Percentiles rank a stretch among this genome's conserved stretches.
phyloP scores from a whole-genome alignment of 139 green algal species.

The Nannochloris sp. region DNA sequence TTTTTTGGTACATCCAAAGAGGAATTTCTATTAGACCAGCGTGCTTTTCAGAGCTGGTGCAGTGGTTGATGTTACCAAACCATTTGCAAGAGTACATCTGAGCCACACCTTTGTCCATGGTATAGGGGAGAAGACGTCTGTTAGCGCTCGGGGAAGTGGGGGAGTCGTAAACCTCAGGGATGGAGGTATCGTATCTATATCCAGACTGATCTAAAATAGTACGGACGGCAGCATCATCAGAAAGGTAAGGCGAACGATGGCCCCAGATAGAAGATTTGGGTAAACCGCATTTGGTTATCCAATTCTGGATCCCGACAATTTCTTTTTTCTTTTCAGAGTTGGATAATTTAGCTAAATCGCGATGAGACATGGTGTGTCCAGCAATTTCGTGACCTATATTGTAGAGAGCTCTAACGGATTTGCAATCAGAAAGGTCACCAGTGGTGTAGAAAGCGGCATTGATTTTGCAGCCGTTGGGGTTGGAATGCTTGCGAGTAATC shows the following conservation, averaged over 20 bases:
- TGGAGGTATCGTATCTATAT: constrained; percentile 15
- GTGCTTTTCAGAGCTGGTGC: background rate
- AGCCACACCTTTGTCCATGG: constrained; percentile 1
- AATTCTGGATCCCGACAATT: background rate
- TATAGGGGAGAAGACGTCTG: background rate
- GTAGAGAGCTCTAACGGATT: background rate
- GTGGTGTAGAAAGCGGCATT: constrained; percentile 14
- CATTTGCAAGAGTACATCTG: constrained; percentile 6
- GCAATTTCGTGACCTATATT: constrained; percentile 16
- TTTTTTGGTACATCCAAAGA: constrained; percentile 4
- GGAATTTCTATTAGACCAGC: background rate
- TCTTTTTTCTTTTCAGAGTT: background rate
- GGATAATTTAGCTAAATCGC: background rate
- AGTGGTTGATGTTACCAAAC: constrained; percentile 9
- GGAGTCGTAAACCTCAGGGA: background rate
- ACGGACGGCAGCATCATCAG: constrained; percentile 3
- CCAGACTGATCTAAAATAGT: constrained; percentile 1
- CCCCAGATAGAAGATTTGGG: background rate
- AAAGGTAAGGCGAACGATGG: constrained; percentile 6
- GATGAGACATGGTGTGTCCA: constrained; percentile 12
- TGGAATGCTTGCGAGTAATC: background rate
- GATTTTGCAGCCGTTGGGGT: constrained; percentile 9
- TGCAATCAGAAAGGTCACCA: background rate
- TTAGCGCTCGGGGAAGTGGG: background rate
- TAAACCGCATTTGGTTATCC: constrained; percentile 1